Base-by-base conservation (phyloP, 164 flowering plant genomes). In the Nelumbo lutea region DNA sequence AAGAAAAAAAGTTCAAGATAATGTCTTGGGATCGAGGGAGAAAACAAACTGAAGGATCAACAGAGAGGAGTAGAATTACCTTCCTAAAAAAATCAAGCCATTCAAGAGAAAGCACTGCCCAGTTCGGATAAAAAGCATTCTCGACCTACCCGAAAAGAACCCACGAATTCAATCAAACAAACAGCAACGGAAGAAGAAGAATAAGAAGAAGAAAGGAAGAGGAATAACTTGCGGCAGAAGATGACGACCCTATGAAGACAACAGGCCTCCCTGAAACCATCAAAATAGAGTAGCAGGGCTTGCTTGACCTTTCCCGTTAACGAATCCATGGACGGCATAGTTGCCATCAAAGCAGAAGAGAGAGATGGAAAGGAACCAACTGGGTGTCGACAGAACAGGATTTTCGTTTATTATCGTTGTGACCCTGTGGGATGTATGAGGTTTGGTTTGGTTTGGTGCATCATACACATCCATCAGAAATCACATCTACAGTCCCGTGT, bases 101-200 rank as follows among this genome's bases (percentile, higher is more conserved):
- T 94, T 91, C 68, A 94, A 72, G 27, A 94, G 89, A 76, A 91
- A 94, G 69, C 96, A 91, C 79, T 94, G 95, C 13, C 96, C 95
- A 0, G 96, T 91, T 63, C 98, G 81, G 8, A 86, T 81, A 67
- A 78, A 79, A 68, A 91, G 90, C 77, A 69, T 75, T 68, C 77
- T 86, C 14, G 96, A 94, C 85, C 98, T 93, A 70, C 27, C 27
- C 51, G 68, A 50, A 41, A 64, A 6, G 5, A 9, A 51, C 64
- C 6, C 6, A 7, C 43, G 51, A 1, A 42, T 42, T 38, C 69
- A 44, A 58, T 53, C 48, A 68, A 69, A 11, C 15, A 53, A 57
- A 48, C 38, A 10, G 4, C 42, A 56, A 38, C 40, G n/a, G 52
- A 40, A 65, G 42, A 59, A 6, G 7, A 42, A 5, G 56, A 48